Evolutionary conservation across 768 basidiomycete genomes (phyloP).

Genomic region (Clitopilus hobsonii): DNA sequence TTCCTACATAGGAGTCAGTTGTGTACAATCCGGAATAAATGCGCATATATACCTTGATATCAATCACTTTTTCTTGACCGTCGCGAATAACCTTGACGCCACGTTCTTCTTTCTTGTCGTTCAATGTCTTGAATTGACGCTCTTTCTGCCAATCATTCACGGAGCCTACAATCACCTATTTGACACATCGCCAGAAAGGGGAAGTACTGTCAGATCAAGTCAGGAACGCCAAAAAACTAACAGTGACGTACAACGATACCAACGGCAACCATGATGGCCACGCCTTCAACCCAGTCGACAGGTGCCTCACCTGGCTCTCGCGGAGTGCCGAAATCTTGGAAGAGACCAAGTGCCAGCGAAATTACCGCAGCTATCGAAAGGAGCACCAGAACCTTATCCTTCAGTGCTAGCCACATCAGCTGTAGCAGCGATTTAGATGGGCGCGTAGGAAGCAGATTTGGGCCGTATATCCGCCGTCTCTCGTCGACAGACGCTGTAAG

Average conservation of each 20-base stretch:
- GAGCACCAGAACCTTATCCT: slow-evolving; percentile 88
- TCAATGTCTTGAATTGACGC: slow-evolving; percentile 87
- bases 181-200: slow-evolving; percentile 8
- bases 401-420: slow-evolving; percentile 82
- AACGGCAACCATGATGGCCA: slow-evolving; percentile 75
- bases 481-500: slow-evolving; percentile 51
- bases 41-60: slow-evolving; percentile 60
- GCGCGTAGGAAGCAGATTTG: slow-evolving; percentile 71
- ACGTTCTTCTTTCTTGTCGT: slow-evolving; percentile 94
- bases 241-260: slow-evolving; percentile 57
- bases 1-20: slow-evolving; percentile 46
- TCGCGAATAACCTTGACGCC: slow-evolving; percentile 79
- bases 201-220: neutral
- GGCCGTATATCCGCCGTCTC: slow-evolving; percentile 66
- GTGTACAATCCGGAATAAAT: slow-evolving; percentile 10
- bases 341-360: slow-evolving; percentile 90
- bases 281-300: slow-evolving; percentile 97
- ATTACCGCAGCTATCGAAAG: slow-evolving; percentile 90
- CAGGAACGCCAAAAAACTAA: neutral
- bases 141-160: slow-evolving; percentile 99
- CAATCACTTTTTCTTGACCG: slow-evolving; percentile 66
- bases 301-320: slow-evolving; percentile 57
- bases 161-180: slow-evolving; percentile 87
- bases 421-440: slow-evolving; percentile 62
- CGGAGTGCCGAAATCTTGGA: slow-evolving; percentile 84